These are phyloP conservation scores for Solanum chiquidenum DNA, from an alignment of 257 asterid species.

Conservation along the genomic window DNA sequence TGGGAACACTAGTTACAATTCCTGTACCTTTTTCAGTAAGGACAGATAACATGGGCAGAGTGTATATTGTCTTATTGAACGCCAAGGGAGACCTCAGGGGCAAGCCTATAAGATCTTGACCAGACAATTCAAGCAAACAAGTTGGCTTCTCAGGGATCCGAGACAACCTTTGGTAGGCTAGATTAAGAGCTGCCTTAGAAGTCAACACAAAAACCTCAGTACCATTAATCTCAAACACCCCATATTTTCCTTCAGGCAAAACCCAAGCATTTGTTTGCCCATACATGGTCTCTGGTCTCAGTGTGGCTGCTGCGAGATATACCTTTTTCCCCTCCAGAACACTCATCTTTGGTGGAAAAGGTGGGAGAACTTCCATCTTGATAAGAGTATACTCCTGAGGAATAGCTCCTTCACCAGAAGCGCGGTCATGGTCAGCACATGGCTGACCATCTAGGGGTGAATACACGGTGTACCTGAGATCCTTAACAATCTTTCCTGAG, in stretches of 20 bases:
- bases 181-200: slow-evolving; percentile 68
- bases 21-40: slow-evolving; percentile 96
- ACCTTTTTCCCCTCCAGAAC: slow-evolving; percentile 73
- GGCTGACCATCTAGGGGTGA: slow-evolving; percentile 98
- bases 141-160: slow-evolving; percentile 66
- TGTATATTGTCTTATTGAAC: slow-evolving; percentile 57
- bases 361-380: slow-evolving; percentile 80
- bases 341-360: slow-evolving; percentile 72
- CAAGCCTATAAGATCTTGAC: slow-evolving; percentile 82
- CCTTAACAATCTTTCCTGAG: slow-evolving; percentile 77
- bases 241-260: slow-evolving; percentile 81
- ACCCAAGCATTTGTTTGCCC: slow-evolving; percentile 98
- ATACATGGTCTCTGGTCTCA: slow-evolving; percentile 94
- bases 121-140: slow-evolving; percentile 79
- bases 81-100: slow-evolving; percentile 75
- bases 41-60: slow-evolving; percentile 86
- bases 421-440: slow-evolving; percentile 94
- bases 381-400: slow-evolving; percentile 93
- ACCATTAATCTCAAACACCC: slow-evolving; percentile 84
- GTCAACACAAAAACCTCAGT: slow-evolving; percentile 71
- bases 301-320: slow-evolving; percentile 86
- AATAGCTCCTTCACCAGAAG: slow-evolving; percentile 95
- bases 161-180: slow-evolving; percentile 79
- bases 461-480: slow-evolving; percentile 58
- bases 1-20: slow-evolving; percentile 89